Base-by-base conservation (phyloP, 179 eudicot species). In the Silene coronaria region DNA sequence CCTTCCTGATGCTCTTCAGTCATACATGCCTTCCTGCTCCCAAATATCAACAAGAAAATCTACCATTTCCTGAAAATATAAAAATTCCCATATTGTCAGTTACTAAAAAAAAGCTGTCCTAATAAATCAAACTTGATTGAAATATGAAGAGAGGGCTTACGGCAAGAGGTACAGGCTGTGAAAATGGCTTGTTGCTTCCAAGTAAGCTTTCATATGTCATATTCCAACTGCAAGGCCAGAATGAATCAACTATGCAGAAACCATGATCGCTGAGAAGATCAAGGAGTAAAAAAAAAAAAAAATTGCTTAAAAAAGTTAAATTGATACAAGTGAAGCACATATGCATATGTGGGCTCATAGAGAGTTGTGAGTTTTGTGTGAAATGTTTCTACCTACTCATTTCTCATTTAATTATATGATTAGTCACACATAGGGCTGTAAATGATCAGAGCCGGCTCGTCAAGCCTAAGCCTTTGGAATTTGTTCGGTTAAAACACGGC, bases 21-120 rank as follows among this genome's bases (percentile, higher is more conserved):
- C 93, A 79, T 92, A 91, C 90, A 91, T 81, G 42, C 96, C 97
- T 70, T 92, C 97, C 77, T 92, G 92, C 86, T 92, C 96, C 97
- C 97, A 91, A 8, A 89, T 72, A 75, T 89, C 94, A 8, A 91
- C 89, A 1, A 92, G 90, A 84, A 92, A 89, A 86, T 91, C 91
- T 12, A 89, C 85, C 97, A 92, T 92, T 84, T 91, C 97, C 97
- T 91, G 89, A 7, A 51, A 13, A 45, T 19, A 17, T 6, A 19
- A 59, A 21, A 11, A 12, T 48, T 51, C 9, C 9, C 53, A 23
- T 4, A 16, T 42, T 6, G n/a, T n/a, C 12, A 34, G 32, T 76
- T 28, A 45, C 28, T 11, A 16, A 22, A 51, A 59, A 16, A 2
- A 9, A 55, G 30, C 8, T 17, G 12, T 70, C 2, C 45, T 38